phyloP scores from a whole-genome alignment of 768 basidiomycete species.

The Leccinum rimulosum region DNA sequence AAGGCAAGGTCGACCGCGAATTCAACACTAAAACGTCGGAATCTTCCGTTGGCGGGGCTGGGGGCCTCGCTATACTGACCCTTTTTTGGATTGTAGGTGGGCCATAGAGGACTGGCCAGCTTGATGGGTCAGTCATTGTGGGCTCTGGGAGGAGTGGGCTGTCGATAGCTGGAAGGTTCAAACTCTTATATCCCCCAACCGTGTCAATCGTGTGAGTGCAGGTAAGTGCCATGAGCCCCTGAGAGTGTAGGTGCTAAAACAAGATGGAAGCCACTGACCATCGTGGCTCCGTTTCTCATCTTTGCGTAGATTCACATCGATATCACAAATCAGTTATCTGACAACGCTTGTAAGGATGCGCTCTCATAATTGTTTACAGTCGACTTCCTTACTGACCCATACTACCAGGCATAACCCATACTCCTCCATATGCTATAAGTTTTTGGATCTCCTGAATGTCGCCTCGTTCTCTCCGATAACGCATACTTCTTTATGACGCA shows the following conservation, averaged over 20 bases:
- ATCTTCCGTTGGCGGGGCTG: slow-evolving; percentile 13
- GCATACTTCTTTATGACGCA: too few relatives aligned
- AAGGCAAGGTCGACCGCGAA: slow-evolving; percentile 13
- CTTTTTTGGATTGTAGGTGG: slow-evolving; percentile 9
- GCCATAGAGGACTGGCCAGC: slow-evolving; percentile 8
- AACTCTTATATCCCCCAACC: neutral
- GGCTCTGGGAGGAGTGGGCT: neutral
- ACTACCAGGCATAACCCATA: too few relatives aligned
- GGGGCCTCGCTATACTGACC: slow-evolving; percentile 13
- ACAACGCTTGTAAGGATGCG: neutral
- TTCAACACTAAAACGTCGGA: slow-evolving; percentile 22
- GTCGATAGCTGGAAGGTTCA: neutral
- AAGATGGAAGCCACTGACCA: neutral
- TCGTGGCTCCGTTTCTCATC: neutral
- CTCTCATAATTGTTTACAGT: neutral
- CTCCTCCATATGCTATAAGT: neutral
- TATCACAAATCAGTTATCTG: neutral
- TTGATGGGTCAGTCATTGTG: neutral
- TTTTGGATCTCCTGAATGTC: neutral
- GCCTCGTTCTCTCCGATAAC: neutral
- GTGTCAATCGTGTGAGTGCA: neutral
- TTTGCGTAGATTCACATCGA: neutral
- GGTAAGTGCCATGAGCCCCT: neutral
- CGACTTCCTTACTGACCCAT: neutral
- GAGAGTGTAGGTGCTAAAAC: neutral